Base-by-base conservation (phyloP, 257 asterid species). In the Lantana camara region DNA sequence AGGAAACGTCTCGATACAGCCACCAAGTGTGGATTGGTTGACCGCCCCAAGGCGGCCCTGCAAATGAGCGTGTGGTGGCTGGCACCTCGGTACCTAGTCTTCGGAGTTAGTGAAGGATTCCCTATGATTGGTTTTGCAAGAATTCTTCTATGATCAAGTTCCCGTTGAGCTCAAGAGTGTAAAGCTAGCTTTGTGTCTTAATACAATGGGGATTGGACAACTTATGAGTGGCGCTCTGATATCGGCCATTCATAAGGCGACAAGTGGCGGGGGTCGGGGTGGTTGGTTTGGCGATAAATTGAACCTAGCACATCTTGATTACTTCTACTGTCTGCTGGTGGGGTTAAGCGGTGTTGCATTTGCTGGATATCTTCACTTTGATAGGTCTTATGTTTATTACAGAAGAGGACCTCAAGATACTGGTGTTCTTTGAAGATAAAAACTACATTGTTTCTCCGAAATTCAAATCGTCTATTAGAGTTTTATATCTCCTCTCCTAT, bases 1-100 rank as follows among this genome's bases (percentile, higher is more conserved):
- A 71, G 15, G 32, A 76, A 48, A 34, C 75, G 84, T 1, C 80
- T 78, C 0, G 59, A 63, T 47, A 64, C 57, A 34, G 90, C 87
- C 2, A 21, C 4, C 22, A 68, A 59, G 9, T 41, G 65, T 30
- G 82, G 80, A 9, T 50, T 77, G 14, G 37, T 74, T 30, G 81
- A 77, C 44, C 9, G 9, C 17, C 84, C 85, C 2, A 56, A 61
- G 20, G 75, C 53, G 2, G 48, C 56, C 0, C 57, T 85, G 7
- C 88, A 83, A 14, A 75, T 85, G 87, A 76, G 82, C 22, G 73
- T 81, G 45, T 80, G 84, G 78, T 85, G 89, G 90, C 29, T 85
- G 55, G 76, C 74, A 2, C 94, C 85, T 10, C 90, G 78, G 17
- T 72, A 83, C 22, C 27, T 83, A 45, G 30, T 83, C 3, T 64